Conservation (phyloP, 106 monocot genomes). For the Amphibolis antarctica region DNA sequence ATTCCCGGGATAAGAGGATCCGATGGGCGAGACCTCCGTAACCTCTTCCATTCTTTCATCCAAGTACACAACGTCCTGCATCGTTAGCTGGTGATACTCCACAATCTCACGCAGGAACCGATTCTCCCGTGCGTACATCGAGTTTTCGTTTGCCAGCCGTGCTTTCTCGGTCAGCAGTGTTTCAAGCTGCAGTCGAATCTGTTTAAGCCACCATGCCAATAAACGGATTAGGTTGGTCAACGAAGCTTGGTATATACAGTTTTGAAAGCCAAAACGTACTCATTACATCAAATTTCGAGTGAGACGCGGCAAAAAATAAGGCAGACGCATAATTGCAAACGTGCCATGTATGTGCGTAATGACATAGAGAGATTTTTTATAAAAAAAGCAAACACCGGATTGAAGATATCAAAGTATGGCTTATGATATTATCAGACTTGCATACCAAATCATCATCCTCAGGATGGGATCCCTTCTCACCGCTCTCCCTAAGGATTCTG, state of each 20-base stretch:
- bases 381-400: too few relatives aligned
- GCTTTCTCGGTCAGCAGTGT: slow-evolving; percentile 79
- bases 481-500: slow-evolving; percentile 50
- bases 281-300: too few relatives aligned
- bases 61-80: slow-evolving; percentile 61
- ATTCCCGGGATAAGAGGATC: neutral
- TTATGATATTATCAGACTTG: neutral
- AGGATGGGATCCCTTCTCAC: slow-evolving; percentile 40
- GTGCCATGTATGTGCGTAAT: neutral
- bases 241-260: too few relatives aligned
- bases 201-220: slow-evolving; percentile 3
- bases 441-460: slow-evolving; percentile 90
- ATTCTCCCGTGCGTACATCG: slow-evolving; percentile 66
- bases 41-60: slow-evolving; percentile 71
- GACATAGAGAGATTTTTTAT: too few relatives aligned
- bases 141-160: slow-evolving; percentile 66
- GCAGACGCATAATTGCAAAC: neutral
- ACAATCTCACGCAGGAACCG: slow-evolving; percentile 84
- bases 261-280: neutral
- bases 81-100: slow-evolving; percentile 80
- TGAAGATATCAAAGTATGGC: neutral
- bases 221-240: too few relatives aligned
- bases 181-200: slow-evolving; percentile 80
- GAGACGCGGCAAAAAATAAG: neutral
- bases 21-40: slow-evolving; percentile 49